Percentiles rank a stretch among this genome's conserved stretches.
These are phyloP conservation scores for Polyporus tsugae DNA, from an alignment of 1,284 basidiomycete genomes.

Conservation along the genomic window DNA sequence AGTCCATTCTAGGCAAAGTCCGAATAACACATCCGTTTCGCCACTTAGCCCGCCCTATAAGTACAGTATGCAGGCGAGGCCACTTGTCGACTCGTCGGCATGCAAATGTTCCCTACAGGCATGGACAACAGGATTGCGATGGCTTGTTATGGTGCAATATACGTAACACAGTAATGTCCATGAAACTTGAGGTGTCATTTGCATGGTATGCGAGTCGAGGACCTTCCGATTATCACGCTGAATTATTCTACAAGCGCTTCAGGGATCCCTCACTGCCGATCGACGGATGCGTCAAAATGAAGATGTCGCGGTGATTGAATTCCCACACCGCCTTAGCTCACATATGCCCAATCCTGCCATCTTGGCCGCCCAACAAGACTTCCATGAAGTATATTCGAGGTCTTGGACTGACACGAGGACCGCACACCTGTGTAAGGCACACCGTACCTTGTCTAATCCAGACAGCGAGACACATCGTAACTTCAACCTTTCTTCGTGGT, in stretches of 20 bases:
- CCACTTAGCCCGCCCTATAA: too few relatives aligned
- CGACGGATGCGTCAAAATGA: conserved; percentile 6
- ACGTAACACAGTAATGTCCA: background rate
- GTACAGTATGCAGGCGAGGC: too few relatives aligned
- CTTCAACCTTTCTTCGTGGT: background rate
- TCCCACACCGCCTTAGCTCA: background rate
- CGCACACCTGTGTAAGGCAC: background rate
- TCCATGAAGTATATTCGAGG: background rate
- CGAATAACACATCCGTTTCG: too few relatives aligned
- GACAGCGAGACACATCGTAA: background rate
- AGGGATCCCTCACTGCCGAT: background rate
- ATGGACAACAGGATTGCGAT: background rate
- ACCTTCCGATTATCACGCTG: background rate
- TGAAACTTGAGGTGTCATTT: background rate
- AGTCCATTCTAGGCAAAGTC: too few relatives aligned
- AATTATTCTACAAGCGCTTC: background rate
- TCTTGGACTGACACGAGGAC: background rate
- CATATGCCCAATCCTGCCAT: background rate
- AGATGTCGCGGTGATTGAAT: background rate
- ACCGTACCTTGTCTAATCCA: background rate
- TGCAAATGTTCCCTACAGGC: too few relatives aligned
- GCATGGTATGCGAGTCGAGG: background rate
- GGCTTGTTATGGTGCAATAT: background rate
- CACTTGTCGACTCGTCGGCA: too few relatives aligned
- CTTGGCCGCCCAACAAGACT: background rate